Percentiles rank a stretch among this genome's conserved stretches.
phyloP scores from a whole-genome alignment of 257 asterid species.

The Verbena officinalis region DNA sequence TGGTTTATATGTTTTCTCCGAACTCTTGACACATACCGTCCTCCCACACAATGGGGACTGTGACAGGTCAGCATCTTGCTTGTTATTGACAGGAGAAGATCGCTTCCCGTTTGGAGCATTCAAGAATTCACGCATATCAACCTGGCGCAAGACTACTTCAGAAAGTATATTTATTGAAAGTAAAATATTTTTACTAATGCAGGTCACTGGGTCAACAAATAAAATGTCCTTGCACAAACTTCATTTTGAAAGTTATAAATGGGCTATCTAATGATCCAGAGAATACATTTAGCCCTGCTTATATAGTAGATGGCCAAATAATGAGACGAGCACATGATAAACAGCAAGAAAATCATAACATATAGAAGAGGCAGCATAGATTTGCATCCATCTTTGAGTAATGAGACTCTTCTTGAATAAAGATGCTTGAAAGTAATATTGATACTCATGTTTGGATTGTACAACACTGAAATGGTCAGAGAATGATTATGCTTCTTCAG shows the following conservation, averaged over 20 bases:
- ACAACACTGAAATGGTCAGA: neutral
- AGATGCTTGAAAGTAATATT: neutral
- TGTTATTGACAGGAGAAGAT: conserved; percentile 46
- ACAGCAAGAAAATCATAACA: neutral
- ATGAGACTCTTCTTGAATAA: neutral
- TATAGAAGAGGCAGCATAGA: neutral
- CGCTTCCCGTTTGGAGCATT: conserved; percentile 73
- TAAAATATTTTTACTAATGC: neutral
- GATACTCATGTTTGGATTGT: neutral
- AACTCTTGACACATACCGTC: conserved; percentile 50
- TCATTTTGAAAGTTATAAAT: neutral
- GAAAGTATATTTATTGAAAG: neutral
- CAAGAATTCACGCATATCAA: conserved; percentile 66
- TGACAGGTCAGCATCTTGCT: conserved; percentile 51
- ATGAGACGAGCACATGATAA: neutral
- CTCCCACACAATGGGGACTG: conserved; percentile 71
- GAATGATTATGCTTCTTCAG: neutral
- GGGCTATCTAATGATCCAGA: conserved; percentile 3
- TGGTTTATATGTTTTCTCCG: neutral
- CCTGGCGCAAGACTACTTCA: conserved; percentile 38
- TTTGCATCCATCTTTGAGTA: neutral
- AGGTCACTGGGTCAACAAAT: neutral
- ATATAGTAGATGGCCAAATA: neutral
- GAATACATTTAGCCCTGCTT: neutral
- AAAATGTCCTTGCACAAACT: neutral